Evolutionary conservation across 1,139 yeast genomes (phyloP), one percentile per base, ranked within the genome.

Genomic region (Blastobotrys malaysiensis): DNA sequence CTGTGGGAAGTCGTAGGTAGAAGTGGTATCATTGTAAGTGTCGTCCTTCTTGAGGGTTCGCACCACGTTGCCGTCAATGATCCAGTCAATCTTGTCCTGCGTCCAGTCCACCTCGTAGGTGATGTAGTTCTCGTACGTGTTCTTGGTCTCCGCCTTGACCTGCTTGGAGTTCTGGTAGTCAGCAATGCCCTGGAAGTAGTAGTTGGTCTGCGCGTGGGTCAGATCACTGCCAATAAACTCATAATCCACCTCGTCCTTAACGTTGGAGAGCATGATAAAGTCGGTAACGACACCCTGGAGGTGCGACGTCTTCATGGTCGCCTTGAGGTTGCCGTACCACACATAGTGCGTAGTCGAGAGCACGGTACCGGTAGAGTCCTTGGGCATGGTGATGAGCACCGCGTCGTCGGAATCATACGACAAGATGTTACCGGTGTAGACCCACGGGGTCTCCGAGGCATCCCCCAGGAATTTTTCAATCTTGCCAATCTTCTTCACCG

Each of bases 221-320:
- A 87, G 73, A 67, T 86, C 81, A 64, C 79, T 80, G 59, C 98
- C 98, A 58, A 89, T 84, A 63, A 82, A 86, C 74, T 91, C 97
- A 66, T 74, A 84, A 79, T 91, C 97, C 64, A 91, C 79, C 77
- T 91, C 97, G 75, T 91, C 97, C 73, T 86, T 84, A 48, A 87
- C 91, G 66, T 88, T 88, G 6, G 96, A 88, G 73, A 83, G 86
- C 57, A 88, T 72, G 58, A 90, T 89, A 65, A 85, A 82, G 18
- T 96, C 93, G 26, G 95, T 79, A 58, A 91, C 81, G 51, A 91
- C 96, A 76, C 97, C 97, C 39, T 72, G 77, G 52, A 79, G 80
- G 65, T 82, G 88, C 0, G 97, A 86, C 1, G 95, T 77, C 73
- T 86, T 88, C 65, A 89, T 66, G 49, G 76, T 79, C 48, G 87